Evolutionary conservation across 805 yeast species (phyloP).

Genomic region (Blastobotrys parvus): DNA sequence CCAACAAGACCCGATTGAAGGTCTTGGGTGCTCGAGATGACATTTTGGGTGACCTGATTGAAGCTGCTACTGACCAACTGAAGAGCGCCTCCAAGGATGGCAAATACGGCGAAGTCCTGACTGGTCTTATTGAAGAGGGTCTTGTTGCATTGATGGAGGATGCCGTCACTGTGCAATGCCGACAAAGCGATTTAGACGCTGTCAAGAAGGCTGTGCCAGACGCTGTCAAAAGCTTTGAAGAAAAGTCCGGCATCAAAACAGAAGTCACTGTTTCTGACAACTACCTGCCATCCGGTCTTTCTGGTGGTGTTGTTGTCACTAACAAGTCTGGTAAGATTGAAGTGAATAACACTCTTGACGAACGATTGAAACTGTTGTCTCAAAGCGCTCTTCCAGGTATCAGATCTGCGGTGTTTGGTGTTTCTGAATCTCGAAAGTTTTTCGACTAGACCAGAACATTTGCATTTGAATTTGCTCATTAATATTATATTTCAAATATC

Average conservation of each 20-base stretch:
- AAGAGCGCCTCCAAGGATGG: constrained; percentile 43
- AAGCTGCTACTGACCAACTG: constrained; percentile 57
- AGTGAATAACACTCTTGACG: constrained; percentile 88
- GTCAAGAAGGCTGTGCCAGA: constrained; percentile 54
- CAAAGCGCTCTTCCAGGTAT: constrained; percentile 88
- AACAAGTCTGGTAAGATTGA: constrained; percentile 76
- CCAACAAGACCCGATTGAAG: constrained; percentile 90
- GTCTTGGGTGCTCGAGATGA: constrained; percentile 80
- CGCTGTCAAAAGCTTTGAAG: constrained; percentile 57
- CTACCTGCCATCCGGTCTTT: constrained; percentile 50
- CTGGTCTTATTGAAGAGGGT: constrained; percentile 70
- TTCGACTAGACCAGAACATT: constrained; percentile 52
- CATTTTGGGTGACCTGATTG: constrained; percentile 65
- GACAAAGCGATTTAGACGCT: constrained; percentile 52
- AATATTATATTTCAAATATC: background rate
- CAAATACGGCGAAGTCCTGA: constrained; percentile 61
- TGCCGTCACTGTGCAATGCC: constrained; percentile 53
- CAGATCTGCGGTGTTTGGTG: constrained; percentile 69
- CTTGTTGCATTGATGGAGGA: constrained; percentile 63
- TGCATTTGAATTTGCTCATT: no score
- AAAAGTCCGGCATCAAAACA: constrained; percentile 50
- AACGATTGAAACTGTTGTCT: constrained; percentile 75
- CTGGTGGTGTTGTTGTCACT: constrained; percentile 79
- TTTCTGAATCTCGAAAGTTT: constrained; percentile 79
- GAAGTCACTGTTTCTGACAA: constrained; percentile 49